phyloP scores from a whole-genome alignment of 768 basidiomycete genomes.

The Rhizopogon vulgaris region DNA sequence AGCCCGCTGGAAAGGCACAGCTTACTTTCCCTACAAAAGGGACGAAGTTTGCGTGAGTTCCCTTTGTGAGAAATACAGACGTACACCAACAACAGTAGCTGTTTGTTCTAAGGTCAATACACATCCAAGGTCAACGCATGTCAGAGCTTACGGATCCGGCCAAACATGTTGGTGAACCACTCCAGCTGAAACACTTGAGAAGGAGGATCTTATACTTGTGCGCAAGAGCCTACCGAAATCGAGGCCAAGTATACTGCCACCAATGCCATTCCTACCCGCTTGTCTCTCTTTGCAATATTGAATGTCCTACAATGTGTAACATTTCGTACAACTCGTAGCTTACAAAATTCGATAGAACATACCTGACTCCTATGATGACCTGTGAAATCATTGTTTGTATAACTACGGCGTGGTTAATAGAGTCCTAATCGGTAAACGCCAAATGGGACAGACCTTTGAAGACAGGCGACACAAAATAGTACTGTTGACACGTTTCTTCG shows the following conservation, averaged over 20 bases:
- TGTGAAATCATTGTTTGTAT: slow-evolving; percentile 62
- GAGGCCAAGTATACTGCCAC: slow-evolving; percentile 33
- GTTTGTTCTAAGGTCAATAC: slow-evolving; percentile 4
- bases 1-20: background rate
- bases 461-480: slow-evolving; percentile 45
- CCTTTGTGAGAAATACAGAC: slow-evolving; percentile 5
- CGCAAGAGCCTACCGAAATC: slow-evolving; percentile 33
- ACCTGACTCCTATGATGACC: slow-evolving; percentile 58
- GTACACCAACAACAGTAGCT: slow-evolving; percentile 18
- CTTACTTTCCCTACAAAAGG: slow-evolving; percentile 31
- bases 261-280: slow-evolving; percentile 34
- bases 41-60: background rate
- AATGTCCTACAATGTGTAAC: slow-evolving; percentile 36
- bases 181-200: slow-evolving; percentile 34
- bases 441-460: slow-evolving; percentile 47
- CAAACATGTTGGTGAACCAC: slow-evolving; percentile 50
- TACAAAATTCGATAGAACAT: background rate
- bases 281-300: slow-evolving; percentile 48
- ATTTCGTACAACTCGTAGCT: background rate
- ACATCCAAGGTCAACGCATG: slow-evolving; percentile 1
- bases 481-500: slow-evolving; percentile 35
- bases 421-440: background rate
- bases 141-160: slow-evolving; percentile 41
- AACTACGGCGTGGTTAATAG: slow-evolving; percentile 28
- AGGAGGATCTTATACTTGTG: background rate